Percentiles rank a stretch among this genome's conserved stretches.
These are phyloP conservation scores for Westerdykella sp. DNA, from an alignment of 2,329 filamentous ascomycete genomes.

Conservation along the genomic window DNA sequence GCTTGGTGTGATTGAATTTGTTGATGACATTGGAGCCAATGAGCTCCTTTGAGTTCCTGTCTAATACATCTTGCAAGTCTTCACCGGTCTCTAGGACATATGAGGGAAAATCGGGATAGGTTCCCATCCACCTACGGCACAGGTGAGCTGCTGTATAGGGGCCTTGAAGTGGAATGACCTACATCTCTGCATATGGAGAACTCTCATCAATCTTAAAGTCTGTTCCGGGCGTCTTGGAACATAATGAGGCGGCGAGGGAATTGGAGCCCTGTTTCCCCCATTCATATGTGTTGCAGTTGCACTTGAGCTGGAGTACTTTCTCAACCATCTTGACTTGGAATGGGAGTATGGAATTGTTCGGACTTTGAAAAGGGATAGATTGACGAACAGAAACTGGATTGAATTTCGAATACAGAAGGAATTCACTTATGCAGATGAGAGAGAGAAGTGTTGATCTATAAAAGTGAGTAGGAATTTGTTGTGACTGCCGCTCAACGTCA, in stretches of 20 bases:
- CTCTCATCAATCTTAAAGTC: constrained; percentile 59
- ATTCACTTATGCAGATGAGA: not conserved
- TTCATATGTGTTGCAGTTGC: constrained; percentile 55
- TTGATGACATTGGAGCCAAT: constrained; percentile 57
- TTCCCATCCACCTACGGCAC: constrained; percentile 59
- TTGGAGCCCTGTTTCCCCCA: constrained; percentile 65
- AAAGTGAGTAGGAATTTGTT: not conserved
- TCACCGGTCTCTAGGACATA: constrained; percentile 58
- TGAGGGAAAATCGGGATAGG: constrained; percentile 65
- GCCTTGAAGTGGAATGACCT: not conserved
- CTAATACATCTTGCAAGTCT: constrained; percentile 58
- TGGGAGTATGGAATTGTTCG: not conserved
- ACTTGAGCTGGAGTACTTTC: constrained; percentile 50
- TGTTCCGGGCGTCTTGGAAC: constrained; percentile 57
- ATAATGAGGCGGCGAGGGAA: constrained; percentile 61
- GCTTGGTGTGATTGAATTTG: constrained; percentile 55
- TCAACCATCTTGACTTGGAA: constrained; percentile 40
- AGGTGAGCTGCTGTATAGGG: constrained; percentile 5
- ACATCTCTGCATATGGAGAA: constrained; percentile 58
- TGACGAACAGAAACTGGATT: not conserved
- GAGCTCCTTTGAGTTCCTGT: constrained; percentile 55
- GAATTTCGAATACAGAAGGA: not conserved
- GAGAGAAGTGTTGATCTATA: not conserved
- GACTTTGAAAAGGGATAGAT: not conserved
- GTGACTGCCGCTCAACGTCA: constrained; percentile 2